These are phyloP conservation scores for Sarcomyxa edulis DNA, from an alignment of 768 basidiomycete species.

Conservation along the genomic window DNA sequence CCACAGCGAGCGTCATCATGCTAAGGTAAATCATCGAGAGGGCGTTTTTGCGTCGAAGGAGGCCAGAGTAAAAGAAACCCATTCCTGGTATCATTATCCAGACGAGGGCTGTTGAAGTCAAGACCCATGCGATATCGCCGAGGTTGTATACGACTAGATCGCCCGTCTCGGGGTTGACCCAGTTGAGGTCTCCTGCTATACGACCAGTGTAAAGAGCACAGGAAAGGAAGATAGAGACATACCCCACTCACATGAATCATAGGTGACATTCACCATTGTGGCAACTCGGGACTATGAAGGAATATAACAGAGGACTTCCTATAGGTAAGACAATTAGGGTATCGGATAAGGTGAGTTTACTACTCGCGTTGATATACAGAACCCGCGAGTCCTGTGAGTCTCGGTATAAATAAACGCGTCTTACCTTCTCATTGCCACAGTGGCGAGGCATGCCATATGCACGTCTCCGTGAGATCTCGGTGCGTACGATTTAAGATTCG, in stretches of 20 bases:
- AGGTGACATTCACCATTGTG: constrained; percentile 28
- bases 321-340: too few relatives aligned
- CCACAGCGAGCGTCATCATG: constrained; percentile 71
- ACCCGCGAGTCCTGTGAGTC: too few relatives aligned
- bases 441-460: too few relatives aligned
- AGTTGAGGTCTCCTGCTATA: constrained; percentile 1
- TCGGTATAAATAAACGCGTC: too few relatives aligned
- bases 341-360: too few relatives aligned
- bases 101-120: constrained; percentile 74
- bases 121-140: constrained; percentile 51
- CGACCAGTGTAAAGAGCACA: background rate
- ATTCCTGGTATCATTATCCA: constrained; percentile 85
- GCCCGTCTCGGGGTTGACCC: background rate
- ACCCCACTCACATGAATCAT: constrained; percentile 20
- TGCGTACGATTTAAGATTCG: too few relatives aligned
- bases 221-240: background rate
- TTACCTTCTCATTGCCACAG: too few relatives aligned
- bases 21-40: constrained; percentile 83
- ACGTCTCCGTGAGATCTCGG: too few relatives aligned
- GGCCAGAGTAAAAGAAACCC: constrained; percentile 87
- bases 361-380: too few relatives aligned
- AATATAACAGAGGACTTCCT: too few relatives aligned
- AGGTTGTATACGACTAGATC: constrained; percentile 31
- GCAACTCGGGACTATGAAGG: too few relatives aligned
- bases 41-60: constrained; percentile 90